A percentile compares a stretch with the other conserved stretches of the same genome.
These are phyloP conservation scores for Chrysoporthe cubensis DNA, from an alignment of 2,329 filamentous ascomycete genomes.

Conservation along the genomic window DNA sequence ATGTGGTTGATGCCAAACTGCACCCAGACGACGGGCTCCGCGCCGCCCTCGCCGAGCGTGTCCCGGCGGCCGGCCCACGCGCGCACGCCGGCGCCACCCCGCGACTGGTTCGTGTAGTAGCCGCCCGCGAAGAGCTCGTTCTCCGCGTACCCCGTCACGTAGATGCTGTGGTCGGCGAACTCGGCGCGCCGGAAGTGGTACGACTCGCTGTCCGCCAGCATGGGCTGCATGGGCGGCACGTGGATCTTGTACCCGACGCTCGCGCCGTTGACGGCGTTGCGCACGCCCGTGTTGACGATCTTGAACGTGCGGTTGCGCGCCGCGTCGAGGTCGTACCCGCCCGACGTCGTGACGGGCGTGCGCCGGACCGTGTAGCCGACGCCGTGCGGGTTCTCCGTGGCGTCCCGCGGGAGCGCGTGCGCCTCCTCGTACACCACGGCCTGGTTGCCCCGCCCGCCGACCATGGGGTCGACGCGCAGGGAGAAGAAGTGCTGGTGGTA, in stretches of 20 bases:
- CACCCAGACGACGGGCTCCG: conserved; percentile 56
- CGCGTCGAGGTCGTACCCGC: conserved; percentile 52
- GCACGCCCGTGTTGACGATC: conserved; percentile 56
- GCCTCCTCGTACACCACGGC: conserved; percentile 63
- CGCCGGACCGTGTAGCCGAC: conserved; percentile 52
- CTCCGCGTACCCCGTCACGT: conserved; percentile 42
- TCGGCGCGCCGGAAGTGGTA: conserved; percentile 42
- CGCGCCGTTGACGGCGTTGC: conserved; percentile 58
- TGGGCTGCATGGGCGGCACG: conserved; percentile 60
- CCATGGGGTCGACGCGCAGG: conserved; percentile 64
- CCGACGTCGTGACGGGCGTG: conserved; percentile 50
- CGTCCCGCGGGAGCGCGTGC: conserved; percentile 52
- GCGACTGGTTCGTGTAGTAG: conserved; percentile 46
- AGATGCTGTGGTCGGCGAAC: conserved; percentile 42
- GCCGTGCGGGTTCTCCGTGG: conserved; percentile 51
- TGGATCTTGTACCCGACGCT: conserved; percentile 61
- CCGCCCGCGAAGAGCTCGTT: conserved; percentile 44
- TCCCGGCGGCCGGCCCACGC: conserved; percentile 45
- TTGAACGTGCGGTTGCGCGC: conserved; percentile 59
- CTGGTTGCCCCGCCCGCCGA: conserved; percentile 60
- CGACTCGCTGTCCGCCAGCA: conserved; percentile 50
- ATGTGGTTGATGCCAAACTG: conserved; percentile 62
- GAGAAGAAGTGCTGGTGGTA: conserved; percentile 82
- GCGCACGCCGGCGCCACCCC: conserved; percentile 40
- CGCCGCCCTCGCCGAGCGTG: conserved; percentile 41